Evolutionary conservation across 352 stramenopile genomes (phyloP).

Genomic region (Phytophthora melonis): DNA sequence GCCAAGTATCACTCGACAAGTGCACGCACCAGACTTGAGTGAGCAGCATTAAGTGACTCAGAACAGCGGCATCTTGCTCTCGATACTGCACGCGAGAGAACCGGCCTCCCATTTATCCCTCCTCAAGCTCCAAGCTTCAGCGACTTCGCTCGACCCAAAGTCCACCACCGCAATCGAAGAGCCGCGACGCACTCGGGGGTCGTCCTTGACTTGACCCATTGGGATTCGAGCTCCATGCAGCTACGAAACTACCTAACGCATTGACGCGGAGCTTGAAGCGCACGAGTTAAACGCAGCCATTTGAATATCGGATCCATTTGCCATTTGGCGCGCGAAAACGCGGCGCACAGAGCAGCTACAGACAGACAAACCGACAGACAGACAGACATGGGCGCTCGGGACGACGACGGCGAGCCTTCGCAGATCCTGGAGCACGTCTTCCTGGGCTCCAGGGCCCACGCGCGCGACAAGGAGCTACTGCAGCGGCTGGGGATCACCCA

Average conservation of each 20-base stretch:
- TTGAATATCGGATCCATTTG: constrained; percentile 4
- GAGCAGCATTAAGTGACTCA: constrained; percentile 70
- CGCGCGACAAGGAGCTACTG: constrained; percentile 72
- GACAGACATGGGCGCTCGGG: constrained; percentile 14
- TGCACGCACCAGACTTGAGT: constrained; percentile 66
- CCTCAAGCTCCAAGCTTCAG: neutral
- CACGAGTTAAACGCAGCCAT: neutral
- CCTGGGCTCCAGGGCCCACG: constrained; percentile 72
- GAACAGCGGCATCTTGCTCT: constrained; percentile 68
- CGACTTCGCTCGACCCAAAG: neutral
- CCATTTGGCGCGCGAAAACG: constrained; percentile 9
- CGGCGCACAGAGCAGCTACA: neutral
- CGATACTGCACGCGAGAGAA: constrained; percentile 85
- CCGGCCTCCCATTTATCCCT: constrained; percentile 58
- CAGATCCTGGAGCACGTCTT: constrained; percentile 79
- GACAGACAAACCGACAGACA: constrained; percentile 9
- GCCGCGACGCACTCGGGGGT: constrained; percentile 23
- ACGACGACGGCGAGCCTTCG: constrained; percentile 53
- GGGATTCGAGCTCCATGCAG: neutral
- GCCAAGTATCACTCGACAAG: neutral
- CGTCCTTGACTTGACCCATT: neutral
- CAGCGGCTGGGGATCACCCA: constrained; percentile 76
- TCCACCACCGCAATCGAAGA: constrained; percentile 13
- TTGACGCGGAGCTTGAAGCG: neutral
- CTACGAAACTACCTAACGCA: neutral